Conservation (phyloP, 1,284 basidiomycete genomes). For the Bjerkandera adusta region DNA sequence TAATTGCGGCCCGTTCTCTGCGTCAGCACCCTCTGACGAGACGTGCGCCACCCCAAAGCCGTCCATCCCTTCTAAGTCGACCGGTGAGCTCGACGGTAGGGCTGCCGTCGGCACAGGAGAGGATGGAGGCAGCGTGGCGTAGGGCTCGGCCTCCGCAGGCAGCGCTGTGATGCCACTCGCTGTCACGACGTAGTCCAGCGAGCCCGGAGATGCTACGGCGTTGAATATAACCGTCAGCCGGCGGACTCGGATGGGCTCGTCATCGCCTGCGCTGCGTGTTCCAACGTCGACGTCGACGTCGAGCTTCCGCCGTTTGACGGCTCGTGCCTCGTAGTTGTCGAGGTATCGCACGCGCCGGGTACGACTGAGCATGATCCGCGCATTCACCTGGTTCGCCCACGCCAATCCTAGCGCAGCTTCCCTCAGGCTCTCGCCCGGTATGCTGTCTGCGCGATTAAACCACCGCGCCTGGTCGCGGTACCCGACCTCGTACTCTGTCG, state of each 20-base stretch:
- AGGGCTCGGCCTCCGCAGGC: slow-evolving; percentile 12
- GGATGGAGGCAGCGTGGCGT: background rate
- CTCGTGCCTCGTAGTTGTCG: slow-evolving; percentile 33
- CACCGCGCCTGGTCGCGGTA: slow-evolving; percentile 77
- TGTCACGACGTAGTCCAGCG: slow-evolving; percentile 73
- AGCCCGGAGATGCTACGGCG: slow-evolving; percentile 52
- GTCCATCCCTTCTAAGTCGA: background rate
- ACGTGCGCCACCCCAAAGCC: background rate
- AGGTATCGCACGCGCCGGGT: slow-evolving; percentile 68
- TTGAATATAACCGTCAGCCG: slow-evolving; percentile 76
- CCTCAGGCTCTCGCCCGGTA: slow-evolving; percentile 58
- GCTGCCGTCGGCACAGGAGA: background rate
- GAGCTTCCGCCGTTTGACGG: slow-evolving; percentile 34
- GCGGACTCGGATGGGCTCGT: slow-evolving; percentile 47
- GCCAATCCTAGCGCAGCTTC: slow-evolving; percentile 84
- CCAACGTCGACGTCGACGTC: slow-evolving; percentile 11
- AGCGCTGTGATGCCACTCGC: slow-evolving; percentile 48
- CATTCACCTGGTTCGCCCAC: slow-evolving; percentile 90
- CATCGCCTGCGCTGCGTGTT: slow-evolving; percentile 26
- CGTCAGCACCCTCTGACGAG: slow-evolving; percentile 1
- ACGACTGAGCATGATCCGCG: slow-evolving; percentile 77
- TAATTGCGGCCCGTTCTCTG: slow-evolving; percentile 12
- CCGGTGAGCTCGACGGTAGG: background rate
- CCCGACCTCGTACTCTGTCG: slow-evolving; percentile 34
- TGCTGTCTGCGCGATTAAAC: slow-evolving; percentile 66